Evolutionary conservation across 768 basidiomycete genomes (phyloP).

Genomic region (Tulasnella sp.): DNA sequence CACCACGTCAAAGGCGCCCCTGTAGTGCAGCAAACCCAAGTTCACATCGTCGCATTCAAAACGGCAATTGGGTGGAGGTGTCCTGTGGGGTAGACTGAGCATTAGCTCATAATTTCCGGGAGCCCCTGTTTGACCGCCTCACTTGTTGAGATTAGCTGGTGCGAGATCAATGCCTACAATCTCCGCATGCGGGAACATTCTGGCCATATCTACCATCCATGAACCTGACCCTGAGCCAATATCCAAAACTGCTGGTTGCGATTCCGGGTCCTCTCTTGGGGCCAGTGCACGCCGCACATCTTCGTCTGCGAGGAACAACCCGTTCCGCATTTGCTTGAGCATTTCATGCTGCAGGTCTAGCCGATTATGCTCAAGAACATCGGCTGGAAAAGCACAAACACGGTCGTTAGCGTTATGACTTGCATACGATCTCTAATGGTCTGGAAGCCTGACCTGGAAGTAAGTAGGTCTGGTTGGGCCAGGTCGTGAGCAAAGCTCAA

Average conservation of each 20-base stretch:
- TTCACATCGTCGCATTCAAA: constrained; percentile 25
- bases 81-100: not conserved
- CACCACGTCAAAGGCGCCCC: constrained; percentile 11
- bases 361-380: constrained; percentile 12
- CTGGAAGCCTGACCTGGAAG: not conserved
- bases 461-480: not conserved
- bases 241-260: constrained; percentile 9
- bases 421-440: not conserved
- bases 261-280: not conserved
- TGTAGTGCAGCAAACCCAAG: constrained; percentile 18
- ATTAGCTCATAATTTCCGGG: not conserved
- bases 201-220: constrained; percentile 20
- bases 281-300: constrained; percentile 17
- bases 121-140: not conserved
- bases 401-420: not conserved
- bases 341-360: constrained; percentile 21
- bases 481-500: not conserved
- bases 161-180: constrained; percentile 14
- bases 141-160: constrained; percentile 11
- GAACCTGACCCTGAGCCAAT: constrained; percentile 16
- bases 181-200: constrained; percentile 9
- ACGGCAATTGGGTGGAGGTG: constrained; percentile 13
- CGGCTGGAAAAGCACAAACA: not conserved
- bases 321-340: not conserved
- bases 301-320: constrained; percentile 11